Evolutionary conservation across 371 early-diverging fungal genomes (phyloP).

Genomic region (Actinomortierella wolfii): DNA sequence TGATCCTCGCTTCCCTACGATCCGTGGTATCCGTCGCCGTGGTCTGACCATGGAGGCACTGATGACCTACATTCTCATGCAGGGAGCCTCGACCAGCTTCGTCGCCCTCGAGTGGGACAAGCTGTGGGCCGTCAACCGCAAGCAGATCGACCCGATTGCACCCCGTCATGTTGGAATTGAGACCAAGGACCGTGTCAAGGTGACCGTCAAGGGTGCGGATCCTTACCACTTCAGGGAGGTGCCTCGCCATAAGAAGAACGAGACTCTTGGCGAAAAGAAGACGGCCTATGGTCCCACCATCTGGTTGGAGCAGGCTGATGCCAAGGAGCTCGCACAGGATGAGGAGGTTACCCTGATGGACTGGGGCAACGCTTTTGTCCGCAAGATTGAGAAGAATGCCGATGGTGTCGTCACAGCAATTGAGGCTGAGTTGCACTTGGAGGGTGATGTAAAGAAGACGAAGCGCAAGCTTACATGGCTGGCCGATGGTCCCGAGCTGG

Average conservation of each 20-base stretch:
- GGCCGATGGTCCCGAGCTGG: constrained; percentile 62
- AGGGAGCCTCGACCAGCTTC: constrained; percentile 98
- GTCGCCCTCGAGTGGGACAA: constrained; percentile 99
- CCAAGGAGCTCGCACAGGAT: constrained; percentile 72
- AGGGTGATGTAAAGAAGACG: constrained; percentile 98
- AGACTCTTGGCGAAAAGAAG: constrained; percentile 88
- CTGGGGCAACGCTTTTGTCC: constrained; percentile 98
- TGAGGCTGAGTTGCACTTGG: constrained; percentile 80
- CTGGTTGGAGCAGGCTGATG: constrained; percentile 92
- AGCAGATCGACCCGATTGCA: constrained; percentile 95
- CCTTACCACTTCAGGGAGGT: constrained; percentile 69
- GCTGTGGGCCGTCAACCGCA: constrained; percentile 99
- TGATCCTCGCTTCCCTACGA: constrained; percentile 99
- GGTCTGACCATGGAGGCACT: constrained; percentile 99
- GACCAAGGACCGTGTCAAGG: constrained; percentile 56
- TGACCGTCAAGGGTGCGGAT: constrained; percentile 65
- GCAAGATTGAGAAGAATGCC: constrained; percentile 56
- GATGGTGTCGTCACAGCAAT: constrained; percentile 55
- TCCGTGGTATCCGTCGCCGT: constrained; percentile 96
- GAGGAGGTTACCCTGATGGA: constrained; percentile 99
- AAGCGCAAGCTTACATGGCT: constrained; percentile 99
- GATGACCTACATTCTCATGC: constrained; percentile 97
- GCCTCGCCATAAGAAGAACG: constrained; percentile 96
- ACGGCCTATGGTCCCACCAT: constrained; percentile 82
- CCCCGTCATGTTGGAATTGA: constrained; percentile 91